These are phyloP conservation scores for Chlorella sp. DNA, from an alignment of 139 green algal genomes.

Conservation along the genomic window DNA sequence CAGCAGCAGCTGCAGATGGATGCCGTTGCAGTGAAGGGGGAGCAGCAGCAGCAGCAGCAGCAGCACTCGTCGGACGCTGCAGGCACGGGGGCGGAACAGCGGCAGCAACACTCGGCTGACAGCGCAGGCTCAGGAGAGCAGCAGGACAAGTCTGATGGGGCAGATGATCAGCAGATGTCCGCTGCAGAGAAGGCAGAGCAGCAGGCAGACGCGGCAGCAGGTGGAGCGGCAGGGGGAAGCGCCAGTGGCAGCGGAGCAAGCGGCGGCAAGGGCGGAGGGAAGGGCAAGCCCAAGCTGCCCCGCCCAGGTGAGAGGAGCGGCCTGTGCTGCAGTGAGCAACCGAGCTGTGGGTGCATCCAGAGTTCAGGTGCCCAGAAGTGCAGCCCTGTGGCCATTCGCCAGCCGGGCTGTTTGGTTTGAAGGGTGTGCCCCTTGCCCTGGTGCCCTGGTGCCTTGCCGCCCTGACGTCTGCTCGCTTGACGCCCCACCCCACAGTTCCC, in stretches of 20 bases:
- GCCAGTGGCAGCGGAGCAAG: background rate
- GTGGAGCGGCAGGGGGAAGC: background rate
- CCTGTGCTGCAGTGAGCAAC: background rate
- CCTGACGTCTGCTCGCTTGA: background rate
- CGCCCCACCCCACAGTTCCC: background rate
- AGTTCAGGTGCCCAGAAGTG: background rate
- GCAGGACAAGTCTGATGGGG: no score
- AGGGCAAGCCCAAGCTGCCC: constrained; percentile 28
- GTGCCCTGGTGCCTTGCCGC: background rate
- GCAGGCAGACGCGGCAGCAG: no score
- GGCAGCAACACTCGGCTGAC: background rate
- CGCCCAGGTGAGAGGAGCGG: background rate
- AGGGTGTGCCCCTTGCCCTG: background rate
- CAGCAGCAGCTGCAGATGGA: background rate
- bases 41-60: background rate
- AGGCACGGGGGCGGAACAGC: background rate
- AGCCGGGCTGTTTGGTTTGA: background rate
- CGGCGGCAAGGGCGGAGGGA: background rate
- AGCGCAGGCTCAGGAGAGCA: no score
- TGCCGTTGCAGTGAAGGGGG: background rate
- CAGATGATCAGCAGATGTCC: no score
- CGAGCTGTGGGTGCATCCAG: background rate
- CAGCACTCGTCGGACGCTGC: background rate
- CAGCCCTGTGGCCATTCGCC: no score
- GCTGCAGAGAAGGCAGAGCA: no score